Evolutionary conservation across 192 early-diverging fungal genomes (phyloP), one percentile per base, ranked within the genome.

Genomic region (Podila epicladia): DNA sequence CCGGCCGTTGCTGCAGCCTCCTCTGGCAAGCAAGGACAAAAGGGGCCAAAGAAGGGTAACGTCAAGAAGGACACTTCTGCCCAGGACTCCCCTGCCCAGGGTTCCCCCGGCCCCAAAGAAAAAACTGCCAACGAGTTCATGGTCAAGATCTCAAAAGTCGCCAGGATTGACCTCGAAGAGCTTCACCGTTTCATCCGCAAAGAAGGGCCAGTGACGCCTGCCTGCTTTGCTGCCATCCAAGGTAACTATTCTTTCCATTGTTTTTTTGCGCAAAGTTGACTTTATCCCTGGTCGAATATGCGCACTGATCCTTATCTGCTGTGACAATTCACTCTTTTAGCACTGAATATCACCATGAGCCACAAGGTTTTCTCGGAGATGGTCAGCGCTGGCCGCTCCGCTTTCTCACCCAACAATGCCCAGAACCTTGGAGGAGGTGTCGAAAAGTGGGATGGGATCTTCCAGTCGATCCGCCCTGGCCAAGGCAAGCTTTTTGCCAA

Each of bases 391-490:
- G 94, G 95, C 28, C 88, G 95, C 12, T 97, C 95, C 33, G 95
- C 97, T 80, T 97, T 93, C 73, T 94, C 92, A 6, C 89, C 92
- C 22, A 83, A 87, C 17, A 82, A 83, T 63, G 74, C 75, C 0
- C 62, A 48, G 37, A 62, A 68, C 50, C 85, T 88, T 2, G 76
- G 83, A 0, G 92, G 95, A 33, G 95, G 96, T 28, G 85, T 92
- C 24, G 94, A 96, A 83, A 88, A 95, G 9, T 97, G 96, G 97
- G 90, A 92, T 68, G 97, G 97, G 20, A 93, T 94, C 73, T 95
- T 93, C 64, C 94, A 96, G 59, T 93, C 92, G 29, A 86, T 96
- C 49, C 87, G 93, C 12, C 93, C 95, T 2, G 88, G 90, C 35
- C 49, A 75, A 28, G 94, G 89, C 66, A 82, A 77, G 24, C 32